phyloP scores from a whole-genome alignment of 2,329 filamentous ascomycete species.

The Diaporthe sp. region DNA sequence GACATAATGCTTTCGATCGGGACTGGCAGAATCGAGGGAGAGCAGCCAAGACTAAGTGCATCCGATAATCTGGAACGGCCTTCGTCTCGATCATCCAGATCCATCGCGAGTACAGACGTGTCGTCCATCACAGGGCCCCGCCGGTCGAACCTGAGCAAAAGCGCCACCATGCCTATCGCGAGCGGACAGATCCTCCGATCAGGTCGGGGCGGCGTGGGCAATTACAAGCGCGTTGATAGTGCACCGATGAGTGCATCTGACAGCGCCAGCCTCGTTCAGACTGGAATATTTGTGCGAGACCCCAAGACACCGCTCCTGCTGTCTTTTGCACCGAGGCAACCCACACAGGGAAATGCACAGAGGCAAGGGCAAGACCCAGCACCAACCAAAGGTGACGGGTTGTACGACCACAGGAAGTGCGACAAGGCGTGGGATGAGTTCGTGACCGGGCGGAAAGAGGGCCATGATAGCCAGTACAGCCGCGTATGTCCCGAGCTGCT shows the following conservation, averaged over 20 bases:
- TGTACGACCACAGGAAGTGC: background rate
- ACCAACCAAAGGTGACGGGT: background rate
- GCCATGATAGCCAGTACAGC: background rate
- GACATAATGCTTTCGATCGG: conserved; percentile 22
- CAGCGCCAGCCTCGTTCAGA: background rate
- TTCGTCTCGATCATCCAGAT: background rate
- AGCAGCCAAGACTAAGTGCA: background rate
- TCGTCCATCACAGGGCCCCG: background rate
- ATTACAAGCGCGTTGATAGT: conserved; percentile 8
- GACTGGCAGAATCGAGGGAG: background rate
- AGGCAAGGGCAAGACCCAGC: background rate
- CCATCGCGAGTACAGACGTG: background rate
- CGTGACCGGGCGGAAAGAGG: background rate
- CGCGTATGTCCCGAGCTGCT: background rate
- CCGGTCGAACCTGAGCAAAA: background rate
- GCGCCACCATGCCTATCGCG: background rate
- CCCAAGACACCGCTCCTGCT: background rate
- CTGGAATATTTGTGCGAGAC: background rate
- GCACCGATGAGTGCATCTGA: background rate
- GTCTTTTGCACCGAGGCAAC: background rate
- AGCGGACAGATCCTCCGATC: conserved; percentile 21
- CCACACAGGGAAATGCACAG: background rate
- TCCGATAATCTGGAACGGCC: background rate
- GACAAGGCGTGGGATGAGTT: conserved; percentile 3
- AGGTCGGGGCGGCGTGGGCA: conserved; percentile 11